Base-by-base conservation (phyloP, 176 grass and related monocot species). In the barley (Hordeum vulgare) region DNA sequence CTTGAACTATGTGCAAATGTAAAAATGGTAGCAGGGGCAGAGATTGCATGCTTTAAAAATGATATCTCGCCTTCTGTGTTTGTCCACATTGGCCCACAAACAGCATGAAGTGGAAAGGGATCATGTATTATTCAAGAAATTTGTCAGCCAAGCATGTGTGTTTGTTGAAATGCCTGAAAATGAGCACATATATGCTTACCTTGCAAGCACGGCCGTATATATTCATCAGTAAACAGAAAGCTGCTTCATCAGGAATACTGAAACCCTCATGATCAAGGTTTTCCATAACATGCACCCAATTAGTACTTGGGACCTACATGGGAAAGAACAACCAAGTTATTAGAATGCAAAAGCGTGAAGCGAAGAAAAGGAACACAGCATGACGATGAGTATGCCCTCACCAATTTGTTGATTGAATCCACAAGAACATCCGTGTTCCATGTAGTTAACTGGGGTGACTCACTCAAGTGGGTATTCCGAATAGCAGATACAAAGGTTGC, bases 211-310 rank as follows among this genome's bases (percentile, higher is more conserved):
- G n/a, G n/a, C n/a, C n/a, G n/a, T n/a, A n/a, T n/a, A n/a, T n/a
- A n/a, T n/a, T n/a, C n/a, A n/a, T n/a, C n/a, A n/a, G n/a, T n/a
- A 90, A 74, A 78, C 57, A 78, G 77, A 93, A 97, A 42, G 89
- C 86, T 74, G 82, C 75, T 80, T 97, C 91, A 85, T 94, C 94
- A 20, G 94, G 94, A 66, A 97, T 69, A 44, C 74, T 87, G 80
- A 97, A 97, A 68, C 94, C 91, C 64, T 91, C 94, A 29, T 97
- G 91, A 73, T 97, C 89, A 80, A 97, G 91, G 77, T 86, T 88
- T 78, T 91, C 91, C 89, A 97, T 91, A 61, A 91, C 94, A 86
- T 66, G 59, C 64, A 49, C 56, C 94, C 94, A 97, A 76, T 94
- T 89, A 83, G 85, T 94, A 73, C 62, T 88, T 74, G 94, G 91